Evolutionary conservation across 345 rosid genomes (phyloP), one percentile per base, ranked within the genome.

Genomic region (Sisymbrium irio): DNA sequence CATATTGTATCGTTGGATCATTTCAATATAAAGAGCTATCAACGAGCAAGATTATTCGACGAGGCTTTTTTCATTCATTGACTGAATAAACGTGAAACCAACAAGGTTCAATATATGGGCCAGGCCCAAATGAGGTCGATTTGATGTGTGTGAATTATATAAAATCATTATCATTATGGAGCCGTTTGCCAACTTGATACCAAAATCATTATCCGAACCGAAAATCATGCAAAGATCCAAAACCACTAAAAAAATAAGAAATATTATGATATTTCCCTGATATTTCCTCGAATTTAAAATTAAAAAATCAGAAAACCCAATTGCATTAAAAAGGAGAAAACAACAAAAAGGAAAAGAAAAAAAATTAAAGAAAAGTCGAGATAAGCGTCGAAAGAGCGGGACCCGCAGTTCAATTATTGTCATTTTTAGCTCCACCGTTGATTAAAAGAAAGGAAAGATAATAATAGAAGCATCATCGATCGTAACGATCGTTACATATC

Each of bases 401-500:
- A 8, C 61, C 57, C 20, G 22, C 5, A 0, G 9, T 56, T 40
- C 71, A 63, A 63, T 62, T 63, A 77, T 55, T 69, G 61, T 1
- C 13, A 13, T 0, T 20, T 54, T 64, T 56, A 13, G 62, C 57
- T 22, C 69, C 62, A 47, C 62, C 73, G 41, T 45, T 35, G 30
- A 73, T 41, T 72, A 9, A 20, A 64, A 53, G 32, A 13, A 58
- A 14, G 35, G 25, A 58, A 15, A 13, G 3, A 41, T 6, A 28
- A 49, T 62, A 47, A n/a, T 51, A 15, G 19, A 4, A 45, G 19
- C 6, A 56, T 17, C 6, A 56, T 17, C 8, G 49, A 27, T 36
- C 40, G 58, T 73, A 8, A 74, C 67, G 67, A 66, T 47, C 42
- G 61, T 75, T 61, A 61, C 8, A 13, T n/a, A n/a, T 22, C 28